phyloP scores from a whole-genome alignment of 148 eudicot genomes.

The Chenopodium formosanum region DNA sequence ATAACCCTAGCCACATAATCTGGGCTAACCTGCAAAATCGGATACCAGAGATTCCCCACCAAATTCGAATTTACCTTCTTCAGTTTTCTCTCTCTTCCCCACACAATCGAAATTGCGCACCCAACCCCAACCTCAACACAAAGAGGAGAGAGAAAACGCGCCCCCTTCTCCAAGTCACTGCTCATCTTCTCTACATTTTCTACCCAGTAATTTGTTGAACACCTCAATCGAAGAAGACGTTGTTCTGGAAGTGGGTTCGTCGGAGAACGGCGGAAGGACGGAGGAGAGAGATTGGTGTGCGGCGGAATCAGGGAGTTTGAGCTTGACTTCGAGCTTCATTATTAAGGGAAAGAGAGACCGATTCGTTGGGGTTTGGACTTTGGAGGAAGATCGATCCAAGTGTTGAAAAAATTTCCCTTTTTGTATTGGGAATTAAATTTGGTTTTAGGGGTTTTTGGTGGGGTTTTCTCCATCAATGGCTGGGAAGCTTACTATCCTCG shows the following conservation, averaged over 20 bases:
- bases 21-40: too few relatives aligned
- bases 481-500: constrained; percentile 74
- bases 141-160: not conserved
- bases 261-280: constrained; percentile 48
- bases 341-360: constrained; percentile 39
- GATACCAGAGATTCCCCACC: too few relatives aligned
- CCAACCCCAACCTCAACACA: not conserved
- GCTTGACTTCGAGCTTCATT: not conserved
- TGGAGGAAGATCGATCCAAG: constrained; percentile 55
- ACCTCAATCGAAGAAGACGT: constrained; percentile 75
- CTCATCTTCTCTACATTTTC: too few relatives aligned
- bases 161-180: constrained; percentile 29
- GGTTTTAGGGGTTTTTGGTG: constrained; percentile 21
- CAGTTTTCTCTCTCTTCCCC: too few relatives aligned
- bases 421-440: not conserved
- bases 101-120: too few relatives aligned
- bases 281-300: constrained; percentile 49
- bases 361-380: constrained; percentile 53
- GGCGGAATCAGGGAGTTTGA: constrained; percentile 48
- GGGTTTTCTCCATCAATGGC: constrained; percentile 49
- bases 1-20: too few relatives aligned
- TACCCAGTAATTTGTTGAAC: constrained; percentile 23
- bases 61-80: too few relatives aligned
- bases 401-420: constrained; percentile 47
- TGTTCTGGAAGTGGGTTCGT: constrained; percentile 62